Evolutionary conservation across 345 rosid genomes (phyloP), one percentile per base, ranked within the genome.

Genomic region (Camelina sativa): DNA sequence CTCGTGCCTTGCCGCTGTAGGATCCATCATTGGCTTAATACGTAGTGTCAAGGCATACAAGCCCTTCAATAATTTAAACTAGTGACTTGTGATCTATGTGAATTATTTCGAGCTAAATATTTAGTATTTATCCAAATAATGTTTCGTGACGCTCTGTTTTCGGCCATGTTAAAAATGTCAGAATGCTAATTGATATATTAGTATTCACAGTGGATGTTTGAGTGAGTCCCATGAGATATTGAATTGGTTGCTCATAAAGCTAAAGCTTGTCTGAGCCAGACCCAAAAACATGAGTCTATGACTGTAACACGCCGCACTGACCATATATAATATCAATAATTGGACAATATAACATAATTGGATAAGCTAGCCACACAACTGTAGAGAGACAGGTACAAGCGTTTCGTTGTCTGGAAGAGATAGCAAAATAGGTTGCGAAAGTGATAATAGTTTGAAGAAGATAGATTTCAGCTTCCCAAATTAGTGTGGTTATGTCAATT

Each of bases 1-100:
- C 1, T 88, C 97, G 1, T 67, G 78, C 15, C 56, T 91, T 13
- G 95, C 95, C 0, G 93, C 88, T 0, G 82, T 80, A n/a, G 97
- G 96, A 34, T 87, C 97, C n/a, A 22, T 94, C 57, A 82, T 87
- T 64, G 97, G 97, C 47, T 74, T 94, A 58, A 22, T 80, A 34
- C 71, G 67, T 4, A 81, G 84, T 59, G 82, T 94, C 74, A 83
- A 76, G 85, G 23, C 77, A 10, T 94, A 83, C 72, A 86, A 85
- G 88, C 97, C 98, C 12, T 94, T 94, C 82, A 52, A 79, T 40
- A 58, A 68, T 30, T 15, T 5, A 55, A 59, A 56, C 43, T 69
- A 69, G 11, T 76, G 20, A 55, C 46, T 69, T 62, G 23, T 53
- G 47, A 54, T 44, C 12, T 34, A 7, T 22, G 7, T 44, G 8